Evolutionary conservation across 257 asterid species (phyloP), one percentile per base, ranked within the genome.

Genomic region (Plantago elongata): DNA sequence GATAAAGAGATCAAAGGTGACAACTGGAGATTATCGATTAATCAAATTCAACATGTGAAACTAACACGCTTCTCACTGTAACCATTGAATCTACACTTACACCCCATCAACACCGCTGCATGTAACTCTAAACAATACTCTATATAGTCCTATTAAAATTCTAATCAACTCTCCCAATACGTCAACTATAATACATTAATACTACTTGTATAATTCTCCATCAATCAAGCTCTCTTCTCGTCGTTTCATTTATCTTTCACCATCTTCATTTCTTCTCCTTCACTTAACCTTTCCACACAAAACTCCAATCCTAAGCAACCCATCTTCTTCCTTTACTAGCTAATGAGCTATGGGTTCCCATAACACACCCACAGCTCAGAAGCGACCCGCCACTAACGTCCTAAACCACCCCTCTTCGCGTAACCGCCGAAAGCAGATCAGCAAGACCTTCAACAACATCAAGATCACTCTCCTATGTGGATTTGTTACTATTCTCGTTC

Each of bases 401-500:
- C 59, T 54, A 5, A 54, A 54, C 43, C 42, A 18, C 3, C 69
- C 71, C 16, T 5, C 79, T 34, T 4, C 40, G 40, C 40, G 40
- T 34, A 34, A 34, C 66, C 30, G 51, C 67, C 16, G 66, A 75
- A 1, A 79, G 38, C 82, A 79, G 80, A 81, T 78, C 67, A 76
- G 73, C 0, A 82, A 75, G 50, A 79, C 88, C 10, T 79, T 79
- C 54, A 81, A 79, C 78, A 81, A 75, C 45, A 49, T 84, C 17
- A 84, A 84, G 68, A 81, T 84, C 52, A 84, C 91, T 0, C 52
- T 84, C 30, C 73, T 84, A 15, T 84, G 91, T 57, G 84, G 85
- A 65, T 73, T 84, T 45, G 84, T 84, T 34, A 84, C 91, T 16
- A 81, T 84, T 37, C 82, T 84, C 14, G 91, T 84, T 15, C 69